Evolutionary conservation across 192 early-diverging fungal genomes (phyloP).

Genomic region (Linnemannia elongata): DNA sequence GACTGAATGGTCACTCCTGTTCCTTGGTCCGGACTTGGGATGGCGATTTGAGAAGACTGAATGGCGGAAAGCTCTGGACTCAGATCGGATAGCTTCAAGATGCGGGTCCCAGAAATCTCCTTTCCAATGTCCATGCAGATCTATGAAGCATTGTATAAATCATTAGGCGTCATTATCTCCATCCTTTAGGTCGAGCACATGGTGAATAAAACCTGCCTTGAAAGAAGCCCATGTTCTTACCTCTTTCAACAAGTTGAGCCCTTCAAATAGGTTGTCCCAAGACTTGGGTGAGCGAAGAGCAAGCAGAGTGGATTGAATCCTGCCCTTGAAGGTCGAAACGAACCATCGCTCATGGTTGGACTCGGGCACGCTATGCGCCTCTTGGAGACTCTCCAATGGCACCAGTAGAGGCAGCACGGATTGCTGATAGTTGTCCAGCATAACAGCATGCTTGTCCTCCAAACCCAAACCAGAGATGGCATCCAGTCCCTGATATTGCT

Average conservation of each 20-base stretch:
- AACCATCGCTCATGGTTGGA: slow-evolving; percentile 80
- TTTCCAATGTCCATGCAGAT: slow-evolving; percentile 68
- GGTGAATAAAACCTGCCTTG: too few relatives aligned
- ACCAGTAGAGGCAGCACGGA: slow-evolving; percentile 71
- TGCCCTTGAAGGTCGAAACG: slow-evolving; percentile 61
- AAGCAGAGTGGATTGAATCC: slow-evolving; percentile 68
- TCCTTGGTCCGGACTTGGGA: slow-evolving; percentile 68
- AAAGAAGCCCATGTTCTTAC: slow-evolving; percentile 49
- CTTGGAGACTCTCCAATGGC: slow-evolving; percentile 67
- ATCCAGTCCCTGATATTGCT: slow-evolving; percentile 69
- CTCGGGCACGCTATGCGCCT: slow-evolving; percentile 46
- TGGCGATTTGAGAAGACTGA: slow-evolving; percentile 61
- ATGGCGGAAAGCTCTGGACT: slow-evolving; percentile 70
- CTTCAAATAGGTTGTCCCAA: slow-evolving; percentile 60
- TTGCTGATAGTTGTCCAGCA: slow-evolving; percentile 65
- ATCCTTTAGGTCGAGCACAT: not conserved
- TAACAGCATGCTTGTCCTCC: slow-evolving; percentile 59
- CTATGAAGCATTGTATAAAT: slow-evolving; percentile 47
- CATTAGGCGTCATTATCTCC: not conserved
- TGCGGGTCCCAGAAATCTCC: slow-evolving; percentile 66
- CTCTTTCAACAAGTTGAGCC: slow-evolving; percentile 71
- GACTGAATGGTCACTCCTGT: slow-evolving; percentile 60
- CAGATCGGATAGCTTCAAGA: slow-evolving; percentile 68
- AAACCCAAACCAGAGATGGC: slow-evolving; percentile 50
- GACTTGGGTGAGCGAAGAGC: slow-evolving; percentile 60